Evolutionary conservation across 1,284 basidiomycete species (phyloP).

Genomic region (Meripilus lineatus): DNA sequence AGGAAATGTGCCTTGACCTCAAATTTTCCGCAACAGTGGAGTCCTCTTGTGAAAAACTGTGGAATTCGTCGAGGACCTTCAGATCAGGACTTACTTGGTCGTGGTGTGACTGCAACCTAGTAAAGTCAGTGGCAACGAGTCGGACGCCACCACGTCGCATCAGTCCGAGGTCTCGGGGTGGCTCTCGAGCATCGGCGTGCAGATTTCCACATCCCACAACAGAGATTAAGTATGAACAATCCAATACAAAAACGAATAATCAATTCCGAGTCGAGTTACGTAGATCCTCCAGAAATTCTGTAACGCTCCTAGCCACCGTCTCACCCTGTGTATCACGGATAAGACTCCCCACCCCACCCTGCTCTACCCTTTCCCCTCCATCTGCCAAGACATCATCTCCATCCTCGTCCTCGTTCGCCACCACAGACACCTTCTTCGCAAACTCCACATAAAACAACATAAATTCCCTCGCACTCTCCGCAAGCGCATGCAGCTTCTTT

Average conservation of each 20-base stretch:
- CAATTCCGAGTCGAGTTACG: conserved; percentile 13
- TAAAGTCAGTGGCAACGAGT: too few relatives aligned
- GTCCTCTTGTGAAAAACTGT: too few relatives aligned
- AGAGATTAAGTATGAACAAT: too few relatives aligned
- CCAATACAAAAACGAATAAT: neutral
- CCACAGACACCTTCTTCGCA: conserved; percentile 25
- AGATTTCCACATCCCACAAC: too few relatives aligned
- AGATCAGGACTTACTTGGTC: too few relatives aligned
- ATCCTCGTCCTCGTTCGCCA: conserved; percentile 22
- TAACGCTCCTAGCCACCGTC: conserved; percentile 43
- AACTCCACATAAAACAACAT: conserved; percentile 46
- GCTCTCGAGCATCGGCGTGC: too few relatives aligned
- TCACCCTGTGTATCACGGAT: conserved; percentile 34
- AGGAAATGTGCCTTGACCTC: too few relatives aligned
- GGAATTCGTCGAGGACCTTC: too few relatives aligned
- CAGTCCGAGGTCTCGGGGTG: too few relatives aligned
- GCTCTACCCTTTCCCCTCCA: conserved; percentile 7
- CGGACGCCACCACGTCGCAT: too few relatives aligned
- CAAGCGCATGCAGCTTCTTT: conserved; percentile 40
- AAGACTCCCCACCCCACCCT: conserved; percentile 11
- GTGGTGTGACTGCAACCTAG: too few relatives aligned
- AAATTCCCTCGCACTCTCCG: conserved; percentile 53
- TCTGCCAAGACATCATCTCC: conserved; percentile 17
- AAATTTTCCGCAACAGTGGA: too few relatives aligned
- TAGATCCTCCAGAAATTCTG: conserved; percentile 42